These are phyloP conservation scores for Sugiyamaella boreocaroliniensis DNA, from an alignment of 805 yeast genomes.

Conservation along the genomic window DNA sequence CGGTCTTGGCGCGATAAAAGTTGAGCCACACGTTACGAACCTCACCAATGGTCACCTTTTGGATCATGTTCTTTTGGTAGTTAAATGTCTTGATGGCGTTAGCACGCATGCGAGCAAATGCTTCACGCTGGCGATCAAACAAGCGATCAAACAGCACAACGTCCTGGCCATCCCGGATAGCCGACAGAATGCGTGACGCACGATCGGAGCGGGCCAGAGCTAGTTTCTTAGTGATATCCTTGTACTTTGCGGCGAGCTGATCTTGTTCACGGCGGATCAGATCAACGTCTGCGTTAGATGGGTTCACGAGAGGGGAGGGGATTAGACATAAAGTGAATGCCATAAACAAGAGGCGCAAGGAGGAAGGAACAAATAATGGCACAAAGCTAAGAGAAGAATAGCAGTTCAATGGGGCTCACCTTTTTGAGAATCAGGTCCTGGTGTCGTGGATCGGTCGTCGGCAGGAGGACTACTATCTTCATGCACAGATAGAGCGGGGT, in stretches of 20 bases:
- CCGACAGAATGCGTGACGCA: conserved; percentile 15
- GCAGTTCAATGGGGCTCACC: neutral
- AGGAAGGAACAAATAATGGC: neutral
- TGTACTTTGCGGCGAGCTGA: conserved; percentile 18
- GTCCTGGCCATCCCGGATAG: conserved; percentile 18
- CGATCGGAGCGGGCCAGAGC: conserved; percentile 18
- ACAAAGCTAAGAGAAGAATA: neutral
- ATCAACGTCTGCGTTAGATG: conserved; percentile 13
- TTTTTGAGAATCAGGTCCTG: neutral
- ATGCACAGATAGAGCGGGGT: neutral
- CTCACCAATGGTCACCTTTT: conserved; percentile 19
- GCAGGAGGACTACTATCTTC: neutral
- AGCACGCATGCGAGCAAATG: conserved; percentile 14
- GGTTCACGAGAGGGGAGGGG: neutral
- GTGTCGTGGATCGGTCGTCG: neutral
- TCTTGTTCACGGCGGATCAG: conserved; percentile 17
- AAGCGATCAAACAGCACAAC: conserved; percentile 13
- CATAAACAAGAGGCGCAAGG: neutral
- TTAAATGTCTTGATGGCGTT: conserved; percentile 12
- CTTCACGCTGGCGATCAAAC: conserved; percentile 12
- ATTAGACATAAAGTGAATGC: neutral
- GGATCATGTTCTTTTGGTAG: conserved; percentile 20
- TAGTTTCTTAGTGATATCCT: conserved; percentile 18
- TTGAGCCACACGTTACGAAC: conserved; percentile 27
- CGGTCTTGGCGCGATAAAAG: conserved; percentile 23